phyloP scores from a whole-genome alignment of 1,284 basidiomycete genomes.

The Abortiporus biennis region DNA sequence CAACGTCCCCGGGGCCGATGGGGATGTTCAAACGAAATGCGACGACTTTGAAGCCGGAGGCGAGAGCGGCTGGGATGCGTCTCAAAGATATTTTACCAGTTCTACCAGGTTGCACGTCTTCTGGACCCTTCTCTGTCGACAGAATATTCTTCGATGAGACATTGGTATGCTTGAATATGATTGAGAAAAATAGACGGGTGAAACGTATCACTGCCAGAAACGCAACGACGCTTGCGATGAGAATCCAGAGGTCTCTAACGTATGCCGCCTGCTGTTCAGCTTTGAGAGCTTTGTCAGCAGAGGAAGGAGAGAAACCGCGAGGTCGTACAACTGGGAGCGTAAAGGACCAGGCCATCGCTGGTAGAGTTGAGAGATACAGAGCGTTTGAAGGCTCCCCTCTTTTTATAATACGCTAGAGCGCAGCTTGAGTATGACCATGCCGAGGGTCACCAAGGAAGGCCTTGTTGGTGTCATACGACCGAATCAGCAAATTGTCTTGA shows the following conservation, averaged over 20 bases:
- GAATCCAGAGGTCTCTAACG: slow-evolving; percentile 27
- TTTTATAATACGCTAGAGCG: too few relatives aligned
- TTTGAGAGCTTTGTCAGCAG: slow-evolving; percentile 22
- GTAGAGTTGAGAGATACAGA: too few relatives aligned
- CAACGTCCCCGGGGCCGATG: slow-evolving; percentile 29
- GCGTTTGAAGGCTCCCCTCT: too few relatives aligned
- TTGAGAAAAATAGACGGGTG: slow-evolving; percentile 17
- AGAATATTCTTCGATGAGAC: slow-evolving; percentile 1
- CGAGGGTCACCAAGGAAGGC: too few relatives aligned
- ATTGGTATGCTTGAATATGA: slow-evolving; percentile 10
- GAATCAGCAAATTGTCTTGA: too few relatives aligned
- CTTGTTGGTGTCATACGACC: too few relatives aligned
- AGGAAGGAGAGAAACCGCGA: slow-evolving; percentile 16
- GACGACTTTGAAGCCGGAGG: slow-evolving; percentile 34
- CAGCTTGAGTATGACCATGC: too few relatives aligned
- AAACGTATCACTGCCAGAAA: slow-evolving; percentile 31
- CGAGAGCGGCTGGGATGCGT: slow-evolving; percentile 26
- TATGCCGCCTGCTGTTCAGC: slow-evolving; percentile 21
- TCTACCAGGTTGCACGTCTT: slow-evolving; percentile 14
- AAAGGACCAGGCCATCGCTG: too few relatives aligned
- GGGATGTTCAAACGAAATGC: slow-evolving; percentile 37
- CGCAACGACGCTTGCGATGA: slow-evolving; percentile 33
- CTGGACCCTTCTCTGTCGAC: slow-evolving; percentile 17
- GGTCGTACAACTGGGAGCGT: slow-evolving; percentile 1
- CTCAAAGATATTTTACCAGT: slow-evolving; percentile 24